Evolutionary conservation across 75 land plant genomes (phyloP), one percentile per base, ranked within the genome.

Genomic region (Larix kaempferi): DNA sequence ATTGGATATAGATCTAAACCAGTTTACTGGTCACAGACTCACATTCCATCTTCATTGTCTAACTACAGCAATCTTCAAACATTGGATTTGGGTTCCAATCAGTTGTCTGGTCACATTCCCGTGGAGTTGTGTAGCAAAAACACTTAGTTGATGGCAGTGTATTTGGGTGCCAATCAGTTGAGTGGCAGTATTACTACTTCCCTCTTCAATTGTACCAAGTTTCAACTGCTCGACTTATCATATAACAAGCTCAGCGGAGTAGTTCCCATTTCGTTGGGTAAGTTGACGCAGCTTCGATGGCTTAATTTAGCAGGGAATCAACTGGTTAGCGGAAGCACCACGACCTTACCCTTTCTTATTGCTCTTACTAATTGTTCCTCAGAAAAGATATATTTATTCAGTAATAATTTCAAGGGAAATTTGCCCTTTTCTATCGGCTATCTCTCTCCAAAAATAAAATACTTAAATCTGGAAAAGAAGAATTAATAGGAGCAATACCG

Each of bases 301-400:
- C 65, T 63, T 63, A 8, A 25, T 21, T 27, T 63, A 14, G 3
- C 10, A 6, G 12, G 3, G 0, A 67, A 67, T 67, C 72, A 67
- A 2, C 39, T 67, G 37, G 1, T 39, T 39, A 67, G 72, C 11
- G 72, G 72, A 7, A 67, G 17, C 49, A 37, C 49, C 3, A 39
- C 19, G 21, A 39, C 11, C 52, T 21, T 39, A 4, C 25, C 71
- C 49, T 2, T 67, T 39, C 72, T 67, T 41, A 67, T 49, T 8
- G 49, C 49, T 67, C 72, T 67, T 39, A 67, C 22, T 10, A 67
- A 67, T 19, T 67, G 72, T 67, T 39, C 72, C 39, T 11, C 19
- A 1, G 2, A 1, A 6, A 5, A 17, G 6, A 6, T 67, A 19
- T 4, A 39, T 1, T 67, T 19, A 1, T 19, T 49, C 10, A 0